These are phyloP conservation scores for Pseudoturritis turrita DNA, from an alignment of 345 rosid species.

Conservation along the genomic window DNA sequence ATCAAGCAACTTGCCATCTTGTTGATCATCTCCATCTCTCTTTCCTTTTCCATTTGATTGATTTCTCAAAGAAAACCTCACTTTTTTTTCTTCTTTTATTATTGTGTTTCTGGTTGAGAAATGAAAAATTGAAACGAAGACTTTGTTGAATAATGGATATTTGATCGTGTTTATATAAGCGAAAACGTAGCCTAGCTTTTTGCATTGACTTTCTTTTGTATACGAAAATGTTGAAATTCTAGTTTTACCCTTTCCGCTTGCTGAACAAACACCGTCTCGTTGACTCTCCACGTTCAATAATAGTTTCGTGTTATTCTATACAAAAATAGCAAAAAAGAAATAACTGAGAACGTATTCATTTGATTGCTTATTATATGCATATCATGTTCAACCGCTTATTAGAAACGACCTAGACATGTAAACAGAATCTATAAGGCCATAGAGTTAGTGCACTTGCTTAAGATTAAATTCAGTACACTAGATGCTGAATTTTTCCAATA, in stretches of 20 bases:
- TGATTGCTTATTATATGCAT: background rate
- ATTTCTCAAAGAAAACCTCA: background rate
- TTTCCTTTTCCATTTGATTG: constrained; percentile 20
- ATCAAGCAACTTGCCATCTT: constrained; percentile 62
- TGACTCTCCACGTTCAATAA: constrained; percentile 27
- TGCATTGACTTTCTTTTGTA: constrained; percentile 25
- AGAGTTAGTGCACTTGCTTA: background rate
- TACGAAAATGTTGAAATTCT: constrained; percentile 10
- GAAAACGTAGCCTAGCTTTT: constrained; percentile 13
- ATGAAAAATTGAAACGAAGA: constrained; percentile 21
- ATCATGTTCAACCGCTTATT: constrained; percentile 1
- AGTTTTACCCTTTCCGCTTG: constrained; percentile 28
- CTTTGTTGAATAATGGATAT: constrained; percentile 15
- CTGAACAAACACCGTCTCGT: constrained; percentile 27
- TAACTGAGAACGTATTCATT: background rate
- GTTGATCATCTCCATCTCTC: constrained; percentile 47
- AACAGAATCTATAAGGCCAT: background rate
- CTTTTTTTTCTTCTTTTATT: background rate
- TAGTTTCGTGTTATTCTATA: constrained; percentile 20
- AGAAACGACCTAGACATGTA: background rate
- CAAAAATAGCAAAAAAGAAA: background rate
- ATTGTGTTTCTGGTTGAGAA: background rate
- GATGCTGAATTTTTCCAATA: background rate
- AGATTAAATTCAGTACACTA: background rate
- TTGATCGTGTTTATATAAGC: constrained; percentile 31